phyloP scores from a whole-genome alignment of 148 eudicot genomes.

The Tetragonia tetragonoides region DNA sequence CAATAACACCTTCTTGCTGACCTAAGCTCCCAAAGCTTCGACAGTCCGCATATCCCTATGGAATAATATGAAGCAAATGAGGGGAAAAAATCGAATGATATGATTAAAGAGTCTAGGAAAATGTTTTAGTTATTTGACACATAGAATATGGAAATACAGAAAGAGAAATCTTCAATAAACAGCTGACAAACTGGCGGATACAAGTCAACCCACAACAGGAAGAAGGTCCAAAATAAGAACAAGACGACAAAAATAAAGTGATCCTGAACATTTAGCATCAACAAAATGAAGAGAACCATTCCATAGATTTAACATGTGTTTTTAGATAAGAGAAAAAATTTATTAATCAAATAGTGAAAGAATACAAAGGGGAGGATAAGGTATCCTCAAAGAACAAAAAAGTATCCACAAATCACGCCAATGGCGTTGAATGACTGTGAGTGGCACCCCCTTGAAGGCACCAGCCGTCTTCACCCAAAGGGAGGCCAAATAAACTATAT shows the following conservation, averaged over 20 bases:
- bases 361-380: too few species aligned
- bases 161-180: not conserved
- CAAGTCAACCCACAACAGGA: not conserved
- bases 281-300: not conserved
- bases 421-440: too few species aligned
- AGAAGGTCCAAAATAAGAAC: not conserved
- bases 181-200: not conserved
- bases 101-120: conserved; percentile 8
- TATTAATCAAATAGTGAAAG: too few species aligned
- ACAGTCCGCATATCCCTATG: conserved; percentile 91
- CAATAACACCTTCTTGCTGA: conserved; percentile 92
- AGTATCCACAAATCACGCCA: too few species aligned
- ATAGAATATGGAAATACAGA: not conserved
- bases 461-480: too few species aligned
- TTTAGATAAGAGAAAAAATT: too few species aligned
- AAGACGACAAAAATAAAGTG: not conserved
- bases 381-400: too few species aligned
- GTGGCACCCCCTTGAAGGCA: too few species aligned
- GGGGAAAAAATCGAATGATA: conserved; percentile 14
- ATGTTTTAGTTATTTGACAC: not conserved
- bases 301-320: not conserved
- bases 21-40: conserved; percentile 95
- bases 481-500: too few species aligned
- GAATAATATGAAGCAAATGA: conserved; percentile 34
- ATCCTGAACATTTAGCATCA: not conserved